A percentile compares a stretch with the other conserved stretches of the same genome.
These are phyloP conservation scores for Rhizoclosmatium sp. DNA, from an alignment of 192 early-diverging fungal genomes.

Conservation along the genomic window DNA sequence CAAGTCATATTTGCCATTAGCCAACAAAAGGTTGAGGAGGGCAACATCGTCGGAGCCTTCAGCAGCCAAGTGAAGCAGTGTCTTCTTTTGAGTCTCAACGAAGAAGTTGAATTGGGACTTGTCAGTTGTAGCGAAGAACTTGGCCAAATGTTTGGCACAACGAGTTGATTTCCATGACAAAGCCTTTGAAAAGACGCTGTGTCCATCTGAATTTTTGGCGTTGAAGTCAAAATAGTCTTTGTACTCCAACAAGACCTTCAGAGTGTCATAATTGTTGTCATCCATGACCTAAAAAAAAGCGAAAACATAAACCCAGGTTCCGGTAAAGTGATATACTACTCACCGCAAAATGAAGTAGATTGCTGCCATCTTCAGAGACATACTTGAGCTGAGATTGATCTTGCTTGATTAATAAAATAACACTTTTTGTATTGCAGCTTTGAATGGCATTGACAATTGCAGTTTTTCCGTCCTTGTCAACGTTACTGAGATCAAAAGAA, in stretches of 20 bases:
- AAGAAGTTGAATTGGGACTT: neutral
- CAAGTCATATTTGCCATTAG: neutral
- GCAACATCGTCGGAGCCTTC: neutral
- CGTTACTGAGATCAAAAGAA: neutral
- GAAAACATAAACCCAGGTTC: too few relatives aligned
- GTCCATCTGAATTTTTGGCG: neutral
- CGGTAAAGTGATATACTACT: too few relatives aligned
- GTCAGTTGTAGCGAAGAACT: neutral
- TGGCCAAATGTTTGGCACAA: neutral
- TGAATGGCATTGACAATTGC: neutral
- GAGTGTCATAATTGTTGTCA: neutral
- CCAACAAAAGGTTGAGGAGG: neutral
- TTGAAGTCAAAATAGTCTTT: constrained; percentile 1
- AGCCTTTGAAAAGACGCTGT: neutral
- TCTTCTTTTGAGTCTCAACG: neutral
- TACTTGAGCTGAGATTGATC: neutral
- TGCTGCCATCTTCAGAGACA: neutral
- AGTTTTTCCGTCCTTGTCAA: constrained; percentile 3
- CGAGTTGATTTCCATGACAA: neutral
- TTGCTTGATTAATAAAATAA: neutral
- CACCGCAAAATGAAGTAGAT: neutral
- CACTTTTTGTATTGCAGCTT: neutral
- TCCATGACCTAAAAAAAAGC: neutral
- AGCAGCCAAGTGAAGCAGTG: neutral
- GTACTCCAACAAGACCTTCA: neutral